Conservation (phyloP, 139 green algal genomes). For the Eudorina sp. region DNA sequence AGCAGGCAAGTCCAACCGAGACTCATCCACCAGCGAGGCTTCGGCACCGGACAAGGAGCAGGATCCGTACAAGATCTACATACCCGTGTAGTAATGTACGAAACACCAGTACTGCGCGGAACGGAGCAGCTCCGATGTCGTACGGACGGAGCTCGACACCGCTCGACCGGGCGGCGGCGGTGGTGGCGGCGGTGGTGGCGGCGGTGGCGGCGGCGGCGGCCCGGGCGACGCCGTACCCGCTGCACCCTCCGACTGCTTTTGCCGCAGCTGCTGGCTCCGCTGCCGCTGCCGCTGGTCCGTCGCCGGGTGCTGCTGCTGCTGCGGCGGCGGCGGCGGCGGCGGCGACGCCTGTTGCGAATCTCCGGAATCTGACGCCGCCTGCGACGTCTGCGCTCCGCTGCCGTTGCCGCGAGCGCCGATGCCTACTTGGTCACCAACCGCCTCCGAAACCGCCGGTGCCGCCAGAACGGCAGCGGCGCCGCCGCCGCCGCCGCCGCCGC, state of each 20-base stretch:
- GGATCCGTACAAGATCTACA: background rate
- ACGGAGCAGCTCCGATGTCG: background rate
- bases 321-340: too few relatives aligned
- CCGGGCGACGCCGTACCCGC: background rate
- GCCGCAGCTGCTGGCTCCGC: background rate
- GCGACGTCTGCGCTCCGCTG: background rate
- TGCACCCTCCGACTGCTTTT: background rate
- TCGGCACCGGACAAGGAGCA: too few relatives aligned
- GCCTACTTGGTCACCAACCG: background rate
- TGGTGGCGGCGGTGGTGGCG: background rate
- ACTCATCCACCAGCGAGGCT: too few relatives aligned
- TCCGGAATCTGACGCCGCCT: background rate
- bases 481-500: background rate
- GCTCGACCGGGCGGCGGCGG: background rate
- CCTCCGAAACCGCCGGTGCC: too few relatives aligned
- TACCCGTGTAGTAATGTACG: constrained; percentile 49
- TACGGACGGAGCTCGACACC: background rate
- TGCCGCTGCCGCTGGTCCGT: background rate
- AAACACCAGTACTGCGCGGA: constrained; percentile 51
- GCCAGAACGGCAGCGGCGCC: too few relatives aligned
- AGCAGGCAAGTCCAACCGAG: too few relatives aligned
- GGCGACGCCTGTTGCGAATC: background rate
- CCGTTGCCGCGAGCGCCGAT: background rate
- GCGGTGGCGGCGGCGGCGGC: background rate
- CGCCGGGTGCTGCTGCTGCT: background rate